These are phyloP conservation scores for Ambrosia hybrid DNA, from an alignment of 140 eudicot species.

Conservation along the genomic window DNA sequence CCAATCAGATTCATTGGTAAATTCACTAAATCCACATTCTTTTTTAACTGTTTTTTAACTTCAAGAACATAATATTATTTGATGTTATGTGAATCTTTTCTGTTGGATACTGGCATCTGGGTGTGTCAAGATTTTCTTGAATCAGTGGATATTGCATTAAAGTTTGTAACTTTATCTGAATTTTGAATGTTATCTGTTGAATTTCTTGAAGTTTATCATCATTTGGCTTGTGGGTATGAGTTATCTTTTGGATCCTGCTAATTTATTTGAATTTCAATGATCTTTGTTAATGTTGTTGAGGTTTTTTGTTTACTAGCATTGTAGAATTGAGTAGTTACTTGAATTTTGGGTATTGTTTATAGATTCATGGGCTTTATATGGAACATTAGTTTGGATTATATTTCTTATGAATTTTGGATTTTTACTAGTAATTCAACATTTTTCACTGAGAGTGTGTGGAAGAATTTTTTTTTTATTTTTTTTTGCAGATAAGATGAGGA, in stretches of 20 bases:
- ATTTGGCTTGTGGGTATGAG: slow-evolving; percentile 17
- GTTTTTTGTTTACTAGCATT: slow-evolving; percentile 3
- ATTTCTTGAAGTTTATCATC: slow-evolving; percentile 19
- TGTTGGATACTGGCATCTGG: slow-evolving; percentile 16
- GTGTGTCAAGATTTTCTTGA: slow-evolving; percentile 8
- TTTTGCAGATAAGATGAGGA: not conserved
- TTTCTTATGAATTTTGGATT: slow-evolving; percentile 1
- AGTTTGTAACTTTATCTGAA: not conserved
- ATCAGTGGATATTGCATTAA: slow-evolving; percentile 5
- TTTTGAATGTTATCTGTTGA: slow-evolving; percentile 2
- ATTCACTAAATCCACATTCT: not conserved
- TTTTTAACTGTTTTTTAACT: slow-evolving; percentile 6
- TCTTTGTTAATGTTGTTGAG: not conserved
- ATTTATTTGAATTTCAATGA: not conserved
- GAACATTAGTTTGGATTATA: not conserved
- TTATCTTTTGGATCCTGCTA: slow-evolving; percentile 22
- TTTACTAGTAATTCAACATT: not conserved
- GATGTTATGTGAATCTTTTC: slow-evolving; percentile 9
- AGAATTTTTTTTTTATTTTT: no score
- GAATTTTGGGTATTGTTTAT: not conserved
- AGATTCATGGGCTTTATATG: not conserved
- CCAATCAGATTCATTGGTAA: slow-evolving; percentile 24
- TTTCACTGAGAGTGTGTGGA: slow-evolving; percentile 1
- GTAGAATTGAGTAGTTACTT: slow-evolving; percentile 22
- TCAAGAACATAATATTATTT: slow-evolving; percentile 4